These are phyloP conservation scores for Candida oleophila DNA, from an alignment of 805 yeast genomes.

Conservation along the genomic window DNA sequence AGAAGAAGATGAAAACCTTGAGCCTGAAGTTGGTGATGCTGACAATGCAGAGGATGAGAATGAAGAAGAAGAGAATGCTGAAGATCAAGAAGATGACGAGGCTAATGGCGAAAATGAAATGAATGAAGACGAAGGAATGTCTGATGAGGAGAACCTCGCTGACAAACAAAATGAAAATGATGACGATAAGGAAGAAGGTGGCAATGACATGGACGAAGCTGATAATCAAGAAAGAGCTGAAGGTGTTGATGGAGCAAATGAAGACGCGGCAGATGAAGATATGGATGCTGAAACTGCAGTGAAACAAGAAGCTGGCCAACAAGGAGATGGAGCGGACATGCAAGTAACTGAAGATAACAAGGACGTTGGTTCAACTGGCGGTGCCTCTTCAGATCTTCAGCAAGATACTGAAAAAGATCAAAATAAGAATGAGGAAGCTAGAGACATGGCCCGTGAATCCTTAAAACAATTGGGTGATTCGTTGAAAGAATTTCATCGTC, in stretches of 20 bases:
- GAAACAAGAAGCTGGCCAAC: conserved; percentile 58
- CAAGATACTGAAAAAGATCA: conserved; percentile 39
- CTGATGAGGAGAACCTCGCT: conserved; percentile 33
- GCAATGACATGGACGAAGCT: conserved; percentile 32
- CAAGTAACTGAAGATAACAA: conserved; percentile 57
- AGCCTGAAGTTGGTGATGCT: conserved; percentile 25
- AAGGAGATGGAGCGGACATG: conserved; percentile 61
- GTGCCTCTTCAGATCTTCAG: conserved; percentile 38
- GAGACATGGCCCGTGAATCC: conserved; percentile 71
- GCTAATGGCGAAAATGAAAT: conserved; percentile 27
- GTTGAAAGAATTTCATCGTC: conserved; percentile 84
- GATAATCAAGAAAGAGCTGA: conserved; percentile 40
- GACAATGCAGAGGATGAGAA: conserved; percentile 36
- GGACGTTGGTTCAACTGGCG: conserved; percentile 67
- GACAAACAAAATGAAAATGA: conserved; percentile 25
- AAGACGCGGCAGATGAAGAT: conserved; percentile 42
- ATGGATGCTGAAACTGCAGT: conserved; percentile 58
- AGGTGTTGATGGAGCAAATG: conserved; percentile 54
- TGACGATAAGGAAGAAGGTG: conserved; percentile 39
- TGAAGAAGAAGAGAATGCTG: conserved; percentile 26
- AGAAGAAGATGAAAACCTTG: conserved; percentile 28
- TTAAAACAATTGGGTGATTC: conserved; percentile 90
- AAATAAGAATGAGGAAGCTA: conserved; percentile 47
- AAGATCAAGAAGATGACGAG: conserved; percentile 22
- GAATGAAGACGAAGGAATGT: conserved; percentile 27